Conservation (phyloP, 495 filamentous ascomycete species). For the Lepidopterella palustris region DNA sequence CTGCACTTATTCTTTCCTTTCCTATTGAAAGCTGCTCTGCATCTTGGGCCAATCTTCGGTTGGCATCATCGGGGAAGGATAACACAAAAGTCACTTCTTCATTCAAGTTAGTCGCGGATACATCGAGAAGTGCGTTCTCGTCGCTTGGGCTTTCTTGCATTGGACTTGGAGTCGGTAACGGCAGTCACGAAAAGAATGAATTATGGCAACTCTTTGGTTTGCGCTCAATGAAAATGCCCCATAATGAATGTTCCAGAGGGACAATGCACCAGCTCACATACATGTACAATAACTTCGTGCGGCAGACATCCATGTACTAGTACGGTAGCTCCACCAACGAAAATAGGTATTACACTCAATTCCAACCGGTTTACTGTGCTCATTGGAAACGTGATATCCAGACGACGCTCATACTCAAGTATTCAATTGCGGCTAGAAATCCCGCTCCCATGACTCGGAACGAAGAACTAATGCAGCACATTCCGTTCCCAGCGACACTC, state of each 20-base stretch:
- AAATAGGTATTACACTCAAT: neutral
- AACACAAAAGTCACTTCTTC: slow-evolving; percentile 1
- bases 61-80: slow-evolving; percentile 1
- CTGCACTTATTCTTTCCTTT: neutral
- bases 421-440: too few species aligned
- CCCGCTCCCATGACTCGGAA: too few species aligned
- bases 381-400: neutral
- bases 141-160: slow-evolving; percentile 1
- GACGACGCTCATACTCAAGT: too few species aligned
- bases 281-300: neutral
- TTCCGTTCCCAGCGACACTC: too few species aligned
- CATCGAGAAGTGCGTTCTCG: neutral
- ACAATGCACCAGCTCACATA: too few species aligned
- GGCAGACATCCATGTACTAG: too few species aligned
- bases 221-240: neutral
- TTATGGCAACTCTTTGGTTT: neutral
- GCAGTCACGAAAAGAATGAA: slow-evolving; percentile 3
- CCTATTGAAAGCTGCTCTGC: neutral
- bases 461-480: too few species aligned
- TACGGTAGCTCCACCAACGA: too few species aligned
- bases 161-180: slow-evolving; percentile 5
- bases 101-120: neutral
- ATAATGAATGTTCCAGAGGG: neutral
- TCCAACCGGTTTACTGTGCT: neutral
- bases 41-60: neutral